Conservation (phyloP, 805 yeast species). For the Schwanniomyces pseudopolymorphus region DNA sequence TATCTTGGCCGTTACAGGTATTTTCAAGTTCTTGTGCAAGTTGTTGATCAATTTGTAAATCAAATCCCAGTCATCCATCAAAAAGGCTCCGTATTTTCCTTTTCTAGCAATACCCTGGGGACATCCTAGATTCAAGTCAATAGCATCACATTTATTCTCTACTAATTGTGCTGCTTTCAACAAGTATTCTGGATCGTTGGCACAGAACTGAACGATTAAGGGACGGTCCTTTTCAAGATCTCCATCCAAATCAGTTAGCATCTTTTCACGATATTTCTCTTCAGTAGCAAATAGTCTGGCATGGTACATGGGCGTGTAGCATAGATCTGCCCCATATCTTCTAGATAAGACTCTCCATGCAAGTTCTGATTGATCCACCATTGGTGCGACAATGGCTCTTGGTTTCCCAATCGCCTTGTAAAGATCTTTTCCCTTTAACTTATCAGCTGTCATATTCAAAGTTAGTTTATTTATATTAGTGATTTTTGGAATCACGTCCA, state of each 20-base stretch:
- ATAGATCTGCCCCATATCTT: slow-evolving; percentile 85
- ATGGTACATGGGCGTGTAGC: slow-evolving; percentile 97
- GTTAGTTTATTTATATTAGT: neutral
- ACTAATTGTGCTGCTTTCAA: slow-evolving; percentile 79
- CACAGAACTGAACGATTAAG: slow-evolving; percentile 91
- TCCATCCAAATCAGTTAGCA: slow-evolving; percentile 76
- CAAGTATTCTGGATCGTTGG: slow-evolving; percentile 86
- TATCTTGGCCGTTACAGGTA: slow-evolving; percentile 95
- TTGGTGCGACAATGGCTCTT: slow-evolving; percentile 88
- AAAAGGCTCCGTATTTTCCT: slow-evolving; percentile 92
- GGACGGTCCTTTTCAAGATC: slow-evolving; percentile 72
- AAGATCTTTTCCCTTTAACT: slow-evolving; percentile 60
- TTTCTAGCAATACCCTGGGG: slow-evolving; percentile 97
- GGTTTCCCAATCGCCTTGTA: slow-evolving; percentile 74
- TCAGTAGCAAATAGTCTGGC: slow-evolving; percentile 86
- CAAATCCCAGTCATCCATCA: slow-evolving; percentile 96
- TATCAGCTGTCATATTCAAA: slow-evolving; percentile 14
- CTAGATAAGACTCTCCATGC: slow-evolving; percentile 93
- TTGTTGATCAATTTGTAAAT: slow-evolving; percentile 68
- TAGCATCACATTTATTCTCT: slow-evolving; percentile 87
- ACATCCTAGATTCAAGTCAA: slow-evolving; percentile 93
- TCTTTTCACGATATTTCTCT: slow-evolving; percentile 73
- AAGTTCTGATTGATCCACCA: slow-evolving; percentile 96
- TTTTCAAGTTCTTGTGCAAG: slow-evolving; percentile 68
- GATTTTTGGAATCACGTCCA: neutral